Conservation (phyloP, 208 protist species). For the Balamuthia mandrillaris region DNA sequence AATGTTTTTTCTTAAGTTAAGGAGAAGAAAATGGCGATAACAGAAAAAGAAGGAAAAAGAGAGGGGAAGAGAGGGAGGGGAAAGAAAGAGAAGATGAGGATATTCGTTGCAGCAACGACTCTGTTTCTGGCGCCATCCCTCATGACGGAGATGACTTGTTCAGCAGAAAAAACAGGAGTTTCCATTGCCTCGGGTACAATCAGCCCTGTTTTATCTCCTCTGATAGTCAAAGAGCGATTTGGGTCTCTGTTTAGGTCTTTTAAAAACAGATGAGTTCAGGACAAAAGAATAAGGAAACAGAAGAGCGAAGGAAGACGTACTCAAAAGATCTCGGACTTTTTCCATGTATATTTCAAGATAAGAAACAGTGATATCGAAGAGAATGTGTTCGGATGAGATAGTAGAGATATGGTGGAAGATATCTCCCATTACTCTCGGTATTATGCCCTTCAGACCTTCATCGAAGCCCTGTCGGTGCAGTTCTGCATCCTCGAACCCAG, state of each 20-base stretch:
- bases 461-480: too few species aligned
- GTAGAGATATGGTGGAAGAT: slow-evolving; percentile 4
- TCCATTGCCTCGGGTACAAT: too few species aligned
- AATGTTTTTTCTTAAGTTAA: not conserved
- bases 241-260: too few species aligned
- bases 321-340: not conserved
- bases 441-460: not conserved
- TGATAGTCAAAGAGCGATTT: too few species aligned
- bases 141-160: slow-evolving; percentile 1
- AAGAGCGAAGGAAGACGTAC: too few species aligned
- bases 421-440: not conserved
- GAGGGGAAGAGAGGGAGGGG: not conserved
- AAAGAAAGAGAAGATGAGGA: not conserved
- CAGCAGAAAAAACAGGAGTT: not conserved
- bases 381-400: not conserved
- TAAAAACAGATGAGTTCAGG: too few species aligned
- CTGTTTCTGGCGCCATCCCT: not conserved
- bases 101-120: not conserved
- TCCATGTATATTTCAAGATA: slow-evolving; percentile 44
- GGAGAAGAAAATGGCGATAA: too few species aligned
- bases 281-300: too few species aligned
- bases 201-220: too few species aligned
- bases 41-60: not conserved
- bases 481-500: not conserved
- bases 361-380: not conserved